Conservation (phyloP, 768 basidiomycete genomes). For the Hericium alpestre region DNA sequence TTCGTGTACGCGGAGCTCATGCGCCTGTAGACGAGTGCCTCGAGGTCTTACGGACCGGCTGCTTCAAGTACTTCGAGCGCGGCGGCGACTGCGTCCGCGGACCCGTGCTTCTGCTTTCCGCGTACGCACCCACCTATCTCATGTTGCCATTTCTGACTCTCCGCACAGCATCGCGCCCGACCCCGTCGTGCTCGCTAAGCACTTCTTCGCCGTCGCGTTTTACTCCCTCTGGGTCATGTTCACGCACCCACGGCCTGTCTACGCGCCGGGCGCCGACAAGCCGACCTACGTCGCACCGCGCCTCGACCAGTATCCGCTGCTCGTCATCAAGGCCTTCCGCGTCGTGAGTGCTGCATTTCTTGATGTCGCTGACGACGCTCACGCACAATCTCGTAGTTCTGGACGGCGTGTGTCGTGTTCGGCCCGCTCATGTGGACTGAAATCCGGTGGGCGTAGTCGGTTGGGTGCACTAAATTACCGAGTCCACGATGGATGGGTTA, state of each 20-base stretch:
- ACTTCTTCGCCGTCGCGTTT: constrained; percentile 94
- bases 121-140: constrained; percentile 35
- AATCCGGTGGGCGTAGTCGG: constrained; percentile 40
- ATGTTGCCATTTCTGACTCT: neutral
- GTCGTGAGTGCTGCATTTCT: constrained; percentile 39
- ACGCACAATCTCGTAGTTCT: too few species aligned
- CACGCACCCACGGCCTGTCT: constrained; percentile 39
- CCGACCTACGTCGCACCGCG: constrained; percentile 30
- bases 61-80: constrained; percentile 94
- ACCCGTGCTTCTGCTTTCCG: constrained; percentile 84
- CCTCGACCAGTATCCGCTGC: constrained; percentile 55
- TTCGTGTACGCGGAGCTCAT: neutral
- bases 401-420: constrained; percentile 83
- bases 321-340: constrained; percentile 48
- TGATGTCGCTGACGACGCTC: too few species aligned
- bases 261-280: constrained; percentile 26
- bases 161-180: constrained; percentile 59
- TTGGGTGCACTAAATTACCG: neutral
- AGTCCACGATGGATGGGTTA: too few species aligned
- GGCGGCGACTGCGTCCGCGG: constrained; percentile 84
- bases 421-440: constrained; percentile 84
- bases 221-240: constrained; percentile 91
- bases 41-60: constrained; percentile 62
- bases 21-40: constrained; percentile 43
- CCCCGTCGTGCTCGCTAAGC: constrained; percentile 70